Base-by-base conservation (phyloP, 306 rosid genomes). In the Adenanthera pavonina region DNA sequence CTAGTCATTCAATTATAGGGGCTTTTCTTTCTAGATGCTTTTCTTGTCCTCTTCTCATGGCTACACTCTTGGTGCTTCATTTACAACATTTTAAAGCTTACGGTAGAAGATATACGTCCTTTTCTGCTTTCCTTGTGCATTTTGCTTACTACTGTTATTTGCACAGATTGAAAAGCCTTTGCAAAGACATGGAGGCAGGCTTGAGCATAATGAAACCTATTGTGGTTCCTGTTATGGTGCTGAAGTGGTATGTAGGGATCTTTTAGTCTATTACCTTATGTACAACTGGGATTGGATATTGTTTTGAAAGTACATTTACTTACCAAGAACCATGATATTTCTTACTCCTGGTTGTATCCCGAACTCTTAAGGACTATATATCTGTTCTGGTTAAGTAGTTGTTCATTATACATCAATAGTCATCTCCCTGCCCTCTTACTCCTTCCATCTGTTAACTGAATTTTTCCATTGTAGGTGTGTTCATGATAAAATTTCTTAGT, bases 211-310 rank as follows among this genome's bases (percentile, higher is more conserved):
- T 25, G 99, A 96, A 90, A 96, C 99, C 34, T 96, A 96, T 79
- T 96, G 99, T 68, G 99, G 99, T 43, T 96, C 99, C 67, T 96
- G 99, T 82, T 93, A 40, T 80, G 99, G 98, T 81, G 94, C 98
- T 77, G 99, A 96, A 90, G 52, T 76, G 86, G 99, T 93, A 92
- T 82, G 91, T 61, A 51, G 16, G 71, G 44, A 49, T 79, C 44
- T 66, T 6, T 11, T 70, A 46, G 33, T 70, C 67, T 62, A 74
- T 12, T 80, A 20, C 36, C 74, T 62, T 74, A 34, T 78, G 74
- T 75, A 44, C 72, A 80, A 19, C 52, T 65, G 19, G 69, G 38
- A 65, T 70, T 65, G 74, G 72, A 77, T 53, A 40, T 62, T 51
- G 38, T 38, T 79, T 74, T 48, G 47, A 65, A 34, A 41, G 14